Evolutionary conservation across 2,329 filamentous ascomycete genomes (phyloP), one percentile per base, ranked within the genome.

Genomic region (Leptoxyphium fumago): DNA sequence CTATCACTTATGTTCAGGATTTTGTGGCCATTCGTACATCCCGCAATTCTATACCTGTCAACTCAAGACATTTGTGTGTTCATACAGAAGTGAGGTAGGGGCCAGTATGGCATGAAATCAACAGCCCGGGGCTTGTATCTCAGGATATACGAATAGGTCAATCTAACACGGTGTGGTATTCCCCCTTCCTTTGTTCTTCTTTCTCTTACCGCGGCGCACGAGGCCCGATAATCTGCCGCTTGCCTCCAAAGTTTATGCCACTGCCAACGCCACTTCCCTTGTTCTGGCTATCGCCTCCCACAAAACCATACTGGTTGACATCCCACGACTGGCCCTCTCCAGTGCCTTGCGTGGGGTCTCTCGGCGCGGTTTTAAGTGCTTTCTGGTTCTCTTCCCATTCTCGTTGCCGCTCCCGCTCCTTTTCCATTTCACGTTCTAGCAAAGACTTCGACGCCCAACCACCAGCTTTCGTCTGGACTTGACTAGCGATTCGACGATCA

Each of bases 311-410:
- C 63, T 86, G 82, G 45, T 78, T 75, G 10, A 85, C 78, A 52
- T 88, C 82, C 82, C 82, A 88, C 13, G 73, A 71, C 10, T 83
- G 67, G 0, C 82, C 82, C n/a, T 75, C 76, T 0, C 77, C 78
- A 38, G 77, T 74, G 0, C 80, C 80, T 18, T 81, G 77, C 11
- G 74, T 71, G 1, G 64, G 62, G 14, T 72, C 67, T 29, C 68
- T 69, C 5, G 69, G 67, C 0, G 74, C 71, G 44, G 71, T 71
- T 17, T 75, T 73, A 14, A 77, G 74, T 50, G 75, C 76, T 55
- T 77, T 70, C 62, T 89, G 84, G 1, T 77, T 69, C 49, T 83
- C 77, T 60, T 91, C 84, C 84, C 84, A 88, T 59, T 88, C 83
- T 45, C 71, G 73, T 64, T 88, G 83, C 11, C 82, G 70, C 64